A percentile compares a stretch with the other conserved stretches of the same genome.
Evolutionary conservation across 2,329 filamentous ascomycete species (phyloP).

Genomic region (Exophiala dermatitidis): DNA sequence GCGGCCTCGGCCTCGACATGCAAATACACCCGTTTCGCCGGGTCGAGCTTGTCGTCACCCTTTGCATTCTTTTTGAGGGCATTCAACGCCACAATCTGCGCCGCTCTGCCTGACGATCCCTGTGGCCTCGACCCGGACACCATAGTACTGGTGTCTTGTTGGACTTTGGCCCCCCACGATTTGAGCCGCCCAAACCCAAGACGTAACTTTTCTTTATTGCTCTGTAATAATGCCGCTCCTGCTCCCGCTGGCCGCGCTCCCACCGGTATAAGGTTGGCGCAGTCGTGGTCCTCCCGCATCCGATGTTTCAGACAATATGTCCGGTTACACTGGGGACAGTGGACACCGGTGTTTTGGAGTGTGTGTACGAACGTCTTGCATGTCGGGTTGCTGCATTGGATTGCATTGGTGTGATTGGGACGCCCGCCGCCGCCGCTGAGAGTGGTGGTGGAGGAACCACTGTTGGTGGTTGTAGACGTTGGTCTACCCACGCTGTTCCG

Average conservation of each 20-base stretch:
- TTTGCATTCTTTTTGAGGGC: constrained; percentile 80
- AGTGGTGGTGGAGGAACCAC: too few species aligned
- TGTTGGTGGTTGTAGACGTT: constrained; percentile 28
- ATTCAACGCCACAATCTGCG: constrained; percentile 62
- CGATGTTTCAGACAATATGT: constrained; percentile 48
- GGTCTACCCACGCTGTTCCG: constrained; percentile 30
- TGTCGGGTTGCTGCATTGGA: constrained; percentile 42
- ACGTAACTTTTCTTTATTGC: constrained; percentile 53
- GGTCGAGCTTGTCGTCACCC: constrained; percentile 72
- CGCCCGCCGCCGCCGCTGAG: constrained; percentile 32
- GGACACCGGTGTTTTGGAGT: constrained; percentile 44
- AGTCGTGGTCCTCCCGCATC: constrained; percentile 67
- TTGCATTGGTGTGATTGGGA: constrained; percentile 51
- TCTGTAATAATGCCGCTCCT: constrained; percentile 12
- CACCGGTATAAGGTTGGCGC: constrained; percentile 61
- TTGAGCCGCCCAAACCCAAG: constrained; percentile 70
- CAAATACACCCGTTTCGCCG: constrained; percentile 82
- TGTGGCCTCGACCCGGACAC: constrained; percentile 56
- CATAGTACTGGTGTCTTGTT: constrained; percentile 52
- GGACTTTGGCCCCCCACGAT: constrained; percentile 66
- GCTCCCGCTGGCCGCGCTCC: constrained; percentile 40
- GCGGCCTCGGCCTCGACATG: constrained; percentile 76
- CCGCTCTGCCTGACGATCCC: constrained; percentile 48
- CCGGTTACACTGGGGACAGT: constrained; percentile 44
- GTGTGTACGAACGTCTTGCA: constrained; percentile 51